A percentile compares a stretch with the other conserved stretches of the same genome.
Evolutionary conservation across 2,329 filamentous ascomycete genomes (phyloP).

Genomic region (Ambrosiella cleistominuta): DNA sequence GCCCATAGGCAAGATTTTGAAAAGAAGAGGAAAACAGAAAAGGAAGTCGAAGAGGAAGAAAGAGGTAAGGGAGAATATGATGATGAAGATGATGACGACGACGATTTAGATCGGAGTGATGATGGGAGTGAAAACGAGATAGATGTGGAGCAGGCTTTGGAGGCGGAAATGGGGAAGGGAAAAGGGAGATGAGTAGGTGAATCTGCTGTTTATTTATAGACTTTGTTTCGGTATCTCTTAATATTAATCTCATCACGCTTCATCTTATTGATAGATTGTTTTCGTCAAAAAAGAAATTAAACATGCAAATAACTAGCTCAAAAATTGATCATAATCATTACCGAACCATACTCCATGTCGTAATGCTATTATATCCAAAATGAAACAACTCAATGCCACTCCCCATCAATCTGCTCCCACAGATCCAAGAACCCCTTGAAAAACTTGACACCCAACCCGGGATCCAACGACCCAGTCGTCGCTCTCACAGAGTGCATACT

Average conservation of each 20-base stretch:
- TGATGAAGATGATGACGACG: slow-evolving; percentile 18
- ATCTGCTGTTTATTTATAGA: background rate
- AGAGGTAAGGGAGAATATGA: slow-evolving; percentile 12
- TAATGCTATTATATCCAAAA: background rate
- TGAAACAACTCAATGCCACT: slow-evolving; percentile 38
- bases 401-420: slow-evolving; percentile 68
- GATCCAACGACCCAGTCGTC: slow-evolving; percentile 71
- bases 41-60: background rate
- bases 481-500: slow-evolving; percentile 90
- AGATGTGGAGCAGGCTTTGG: background rate
- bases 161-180: background rate
- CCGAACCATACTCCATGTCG: background rate
- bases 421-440: slow-evolving; percentile 81
- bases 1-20: slow-evolving; percentile 89
- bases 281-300: background rate
- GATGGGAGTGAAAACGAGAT: background rate
- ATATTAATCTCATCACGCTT: background rate
- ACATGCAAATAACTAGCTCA: background rate
- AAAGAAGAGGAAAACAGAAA: slow-evolving; percentile 40
- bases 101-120: slow-evolving; percentile 15
- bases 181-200: background rate
- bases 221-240: background rate
- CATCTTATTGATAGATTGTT: background rate
- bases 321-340: background rate
- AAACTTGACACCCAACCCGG: slow-evolving; percentile 69